These are phyloP conservation scores for Aspergillus pseudoterreus DNA, from an alignment of 2,329 filamentous ascomycete genomes.

Conservation along the genomic window DNA sequence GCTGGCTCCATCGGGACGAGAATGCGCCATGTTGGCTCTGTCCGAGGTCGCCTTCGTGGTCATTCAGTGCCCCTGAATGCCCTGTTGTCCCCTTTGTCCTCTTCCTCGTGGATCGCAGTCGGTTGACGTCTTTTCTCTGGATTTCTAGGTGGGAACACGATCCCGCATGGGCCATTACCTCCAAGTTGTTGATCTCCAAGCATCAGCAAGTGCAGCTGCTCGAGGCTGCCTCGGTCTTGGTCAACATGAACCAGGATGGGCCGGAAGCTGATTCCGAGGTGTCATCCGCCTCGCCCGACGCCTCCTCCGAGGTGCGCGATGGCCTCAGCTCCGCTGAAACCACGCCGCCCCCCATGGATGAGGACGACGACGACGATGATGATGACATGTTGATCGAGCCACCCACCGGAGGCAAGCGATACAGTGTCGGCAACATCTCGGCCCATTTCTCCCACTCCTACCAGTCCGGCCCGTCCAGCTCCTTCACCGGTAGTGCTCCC, in stretches of 20 bases:
- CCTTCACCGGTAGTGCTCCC: constrained; percentile 54
- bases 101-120: constrained; percentile 22
- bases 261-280: constrained; percentile 71
- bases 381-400: constrained; percentile 47
- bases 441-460: constrained; percentile 69
- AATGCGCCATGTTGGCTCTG: constrained; percentile 38
- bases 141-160: constrained; percentile 92
- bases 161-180: constrained; percentile 94
- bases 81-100: constrained; percentile 24
- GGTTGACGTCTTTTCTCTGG: constrained; percentile 39
- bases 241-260: constrained; percentile 76
- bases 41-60: constrained; percentile 38
- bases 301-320: constrained; percentile 72
- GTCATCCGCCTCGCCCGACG: constrained; percentile 76
- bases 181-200: constrained; percentile 97
- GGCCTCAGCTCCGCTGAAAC: constrained; percentile 84
- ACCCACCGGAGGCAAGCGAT: constrained; percentile 53
- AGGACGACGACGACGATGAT: constrained; percentile 42
- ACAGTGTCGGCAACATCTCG: constrained; percentile 45
- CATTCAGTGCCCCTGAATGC: constrained; percentile 26
- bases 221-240: constrained; percentile 92
- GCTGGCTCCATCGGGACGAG: constrained; percentile 39
- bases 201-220: constrained; percentile 98
- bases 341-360: constrained; percentile 78
- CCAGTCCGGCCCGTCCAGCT: constrained; percentile 63